phyloP scores from a whole-genome alignment of 176 grass and related monocot species.

The Rhynchospora pubera region DNA sequence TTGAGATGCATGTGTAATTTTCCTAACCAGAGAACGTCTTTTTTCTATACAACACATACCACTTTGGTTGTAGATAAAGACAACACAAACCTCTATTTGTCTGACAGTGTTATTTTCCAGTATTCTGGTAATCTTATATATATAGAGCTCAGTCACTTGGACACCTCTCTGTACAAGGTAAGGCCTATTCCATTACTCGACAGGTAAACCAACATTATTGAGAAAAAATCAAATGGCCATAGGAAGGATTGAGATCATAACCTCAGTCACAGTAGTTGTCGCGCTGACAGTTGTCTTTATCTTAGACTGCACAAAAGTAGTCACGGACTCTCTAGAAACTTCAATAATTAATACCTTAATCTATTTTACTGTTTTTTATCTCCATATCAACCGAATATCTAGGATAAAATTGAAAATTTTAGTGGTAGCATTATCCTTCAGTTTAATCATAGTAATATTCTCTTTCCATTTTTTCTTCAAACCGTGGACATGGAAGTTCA shows the following conservation, averaged over 20 bases:
- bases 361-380: conserved; percentile 6
- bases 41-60: too few species aligned
- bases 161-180: too few species aligned
- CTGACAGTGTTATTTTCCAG: too few species aligned
- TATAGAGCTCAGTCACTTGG: too few species aligned
- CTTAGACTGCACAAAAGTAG: not conserved
- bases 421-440: not conserved
- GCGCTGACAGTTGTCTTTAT: not conserved
- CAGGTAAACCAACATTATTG: too few species aligned
- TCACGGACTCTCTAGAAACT: not conserved
- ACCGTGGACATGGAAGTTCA: not conserved
- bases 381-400: not conserved
- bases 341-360: not conserved
- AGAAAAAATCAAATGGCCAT: too few species aligned
- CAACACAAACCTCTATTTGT: too few species aligned
- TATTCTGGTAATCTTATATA: too few species aligned
- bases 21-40: too few species aligned
- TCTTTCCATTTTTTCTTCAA: not conserved
- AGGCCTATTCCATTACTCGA: too few species aligned
- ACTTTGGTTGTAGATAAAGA: too few species aligned
- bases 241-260: not conserved
- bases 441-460: not conserved
- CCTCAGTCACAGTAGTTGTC: not conserved
- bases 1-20: too few species aligned
- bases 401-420: not conserved